These are phyloP conservation scores for Leucosporidium creatinivorum DNA, from an alignment of 768 basidiomycete species.

Conservation along the genomic window DNA sequence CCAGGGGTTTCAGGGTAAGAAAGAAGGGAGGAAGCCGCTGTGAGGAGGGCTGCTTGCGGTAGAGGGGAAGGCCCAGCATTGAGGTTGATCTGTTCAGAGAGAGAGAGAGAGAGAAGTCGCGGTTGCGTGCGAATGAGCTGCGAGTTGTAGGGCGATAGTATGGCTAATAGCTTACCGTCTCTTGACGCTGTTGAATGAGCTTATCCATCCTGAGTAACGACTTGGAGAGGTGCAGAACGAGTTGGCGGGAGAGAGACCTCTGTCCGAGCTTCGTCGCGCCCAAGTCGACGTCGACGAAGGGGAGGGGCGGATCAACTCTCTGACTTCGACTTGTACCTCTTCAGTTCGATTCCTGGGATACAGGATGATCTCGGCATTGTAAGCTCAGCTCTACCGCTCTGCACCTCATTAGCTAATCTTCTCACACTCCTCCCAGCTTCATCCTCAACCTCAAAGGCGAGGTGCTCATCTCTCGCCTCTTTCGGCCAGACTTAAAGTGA, in stretches of 20 bases:
- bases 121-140: not conserved
- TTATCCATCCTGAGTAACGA: too few relatives aligned
- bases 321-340: too few relatives aligned
- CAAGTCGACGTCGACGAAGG: too few relatives aligned
- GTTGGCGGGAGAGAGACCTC: too few relatives aligned
- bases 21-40: slow-evolving; percentile 75
- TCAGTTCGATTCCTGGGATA: too few relatives aligned
- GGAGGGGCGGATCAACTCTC: too few relatives aligned
- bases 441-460: slow-evolving; percentile 99
- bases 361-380: slow-evolving; percentile 7
- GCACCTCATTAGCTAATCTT: not conserved
- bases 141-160: too few relatives aligned
- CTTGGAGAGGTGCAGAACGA: too few relatives aligned
- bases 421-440: slow-evolving; percentile 47
- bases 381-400: not conserved
- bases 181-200: too few relatives aligned
- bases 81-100: slow-evolving; percentile 73
- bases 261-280: too few relatives aligned
- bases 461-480: slow-evolving; percentile 93
- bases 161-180: too few relatives aligned
- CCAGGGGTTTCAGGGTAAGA: slow-evolving; percentile 77
- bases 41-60: slow-evolving; percentile 73
- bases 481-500: slow-evolving; percentile 95
- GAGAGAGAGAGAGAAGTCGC: not conserved
- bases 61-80: slow-evolving; percentile 90